phyloP scores from a whole-genome alignment of 2,329 filamentous ascomycete species.

The Diaporthe sp. region DNA sequence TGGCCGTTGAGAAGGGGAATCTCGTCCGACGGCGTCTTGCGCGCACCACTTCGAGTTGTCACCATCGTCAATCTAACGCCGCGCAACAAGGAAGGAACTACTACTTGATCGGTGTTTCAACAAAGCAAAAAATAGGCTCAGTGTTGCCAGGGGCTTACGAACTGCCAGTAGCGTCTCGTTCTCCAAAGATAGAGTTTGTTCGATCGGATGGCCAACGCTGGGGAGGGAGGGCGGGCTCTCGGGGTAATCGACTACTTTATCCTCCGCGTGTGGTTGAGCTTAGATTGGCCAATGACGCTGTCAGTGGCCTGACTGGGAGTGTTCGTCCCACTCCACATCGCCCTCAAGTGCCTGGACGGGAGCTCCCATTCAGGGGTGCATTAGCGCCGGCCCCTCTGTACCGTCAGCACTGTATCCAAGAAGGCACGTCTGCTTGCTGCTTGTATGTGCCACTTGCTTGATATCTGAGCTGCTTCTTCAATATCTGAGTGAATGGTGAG shows the following conservation, averaged over 20 bases:
- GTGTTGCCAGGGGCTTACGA: not conserved
- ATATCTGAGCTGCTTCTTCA: not conserved
- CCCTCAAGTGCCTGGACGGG: not conserved
- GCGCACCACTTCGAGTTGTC: conserved; percentile 37
- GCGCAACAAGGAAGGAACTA: not conserved
- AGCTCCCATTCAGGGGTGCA: not conserved
- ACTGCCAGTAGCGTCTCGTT: not conserved
- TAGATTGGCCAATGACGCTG: conserved; percentile 6
- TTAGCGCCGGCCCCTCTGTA: not conserved
- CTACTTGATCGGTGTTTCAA: not conserved
- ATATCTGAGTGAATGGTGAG: not conserved
- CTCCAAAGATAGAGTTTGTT: not conserved
- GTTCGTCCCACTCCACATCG: not conserved
- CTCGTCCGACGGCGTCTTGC: conserved; percentile 8
- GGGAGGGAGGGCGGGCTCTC: not conserved
- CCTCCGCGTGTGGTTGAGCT: not conserved
- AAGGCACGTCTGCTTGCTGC: not conserved
- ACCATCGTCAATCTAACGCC: conserved; percentile 34
- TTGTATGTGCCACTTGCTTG: not conserved
- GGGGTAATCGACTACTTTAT: not conserved
- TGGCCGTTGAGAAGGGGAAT: conserved; percentile 1
- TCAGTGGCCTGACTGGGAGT: not conserved
- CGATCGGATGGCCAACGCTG: not conserved
- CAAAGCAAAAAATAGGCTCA: not conserved
- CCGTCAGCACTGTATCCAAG: not conserved